Percentiles rank a stretch among this genome's conserved stretches.
phyloP scores from a whole-genome alignment of 163 green algal genomes.

The Chloromonas sp. region DNA sequence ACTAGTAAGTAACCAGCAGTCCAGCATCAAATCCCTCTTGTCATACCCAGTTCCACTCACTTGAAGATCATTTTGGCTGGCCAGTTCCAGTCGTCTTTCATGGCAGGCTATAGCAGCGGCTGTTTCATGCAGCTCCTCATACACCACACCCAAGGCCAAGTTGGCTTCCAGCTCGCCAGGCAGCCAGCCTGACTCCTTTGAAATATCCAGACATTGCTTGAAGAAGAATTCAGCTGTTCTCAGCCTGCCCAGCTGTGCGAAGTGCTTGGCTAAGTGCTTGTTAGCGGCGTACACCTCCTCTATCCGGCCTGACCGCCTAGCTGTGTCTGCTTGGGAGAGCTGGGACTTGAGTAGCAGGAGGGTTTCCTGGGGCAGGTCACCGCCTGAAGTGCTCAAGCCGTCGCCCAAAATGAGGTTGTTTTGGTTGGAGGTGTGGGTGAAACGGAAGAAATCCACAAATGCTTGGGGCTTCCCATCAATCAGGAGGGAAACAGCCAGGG shows the following conservation, averaged over 20 bases:
- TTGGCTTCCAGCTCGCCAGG: slow-evolving; percentile 53
- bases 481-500: slow-evolving; percentile 36
- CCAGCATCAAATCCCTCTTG: too few relatives aligned
- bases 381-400: neutral
- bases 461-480: slow-evolving; percentile 44
- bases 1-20: too few relatives aligned
- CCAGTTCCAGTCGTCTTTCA: slow-evolving; percentile 48
- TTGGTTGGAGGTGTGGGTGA: slow-evolving; percentile 31
- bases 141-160: slow-evolving; percentile 51
- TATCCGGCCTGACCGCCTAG: slow-evolving; percentile 3
- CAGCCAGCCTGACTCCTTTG: slow-evolving; percentile 22
- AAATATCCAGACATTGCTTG: slow-evolving; percentile 38
- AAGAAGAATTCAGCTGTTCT: slow-evolving; percentile 54
- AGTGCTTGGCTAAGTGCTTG: slow-evolving; percentile 53
- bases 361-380: slow-evolving; percentile 30
- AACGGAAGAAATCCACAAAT: slow-evolving; percentile 62
- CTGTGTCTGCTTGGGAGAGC: slow-evolving; percentile 35
- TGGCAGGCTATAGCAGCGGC: slow-evolving; percentile 45
- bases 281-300: slow-evolving; percentile 36
- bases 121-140: slow-evolving; percentile 46
- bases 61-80: slow-evolving; percentile 23
- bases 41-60: neutral
- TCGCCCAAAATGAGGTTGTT: neutral
- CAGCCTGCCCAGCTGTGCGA: slow-evolving; percentile 40
- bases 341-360: slow-evolving; percentile 42